A percentile compares a stretch with the other conserved stretches of the same genome.
These are phyloP conservation scores for Neocucurbitaria cava DNA, from an alignment of 2,329 filamentous ascomycete species.

Conservation along the genomic window DNA sequence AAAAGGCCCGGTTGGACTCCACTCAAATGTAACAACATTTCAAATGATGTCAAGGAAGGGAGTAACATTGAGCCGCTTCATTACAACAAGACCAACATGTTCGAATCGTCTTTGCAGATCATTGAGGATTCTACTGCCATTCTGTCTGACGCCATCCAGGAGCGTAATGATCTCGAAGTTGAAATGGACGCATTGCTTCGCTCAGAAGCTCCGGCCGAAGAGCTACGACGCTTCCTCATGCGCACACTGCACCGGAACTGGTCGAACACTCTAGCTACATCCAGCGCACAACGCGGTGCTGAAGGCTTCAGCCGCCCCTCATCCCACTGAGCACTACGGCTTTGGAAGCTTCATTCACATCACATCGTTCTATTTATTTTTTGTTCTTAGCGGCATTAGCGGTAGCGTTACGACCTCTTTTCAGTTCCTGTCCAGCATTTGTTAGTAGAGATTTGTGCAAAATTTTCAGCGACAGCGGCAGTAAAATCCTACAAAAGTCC, in stretches of 20 bases:
- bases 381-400: background rate
- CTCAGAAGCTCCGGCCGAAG: background rate
- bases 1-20: constrained; percentile 16
- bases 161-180: background rate
- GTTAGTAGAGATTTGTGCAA: background rate
- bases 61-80: constrained; percentile 12
- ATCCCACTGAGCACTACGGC: no score
- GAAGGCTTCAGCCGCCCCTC: background rate
- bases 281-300: background rate
- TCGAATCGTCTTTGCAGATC: constrained; percentile 10
- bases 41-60: constrained; percentile 16
- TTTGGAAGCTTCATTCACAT: background rate
- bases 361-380: background rate
- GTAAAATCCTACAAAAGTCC: background rate
- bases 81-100: constrained; percentile 22
- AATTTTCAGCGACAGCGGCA: background rate
- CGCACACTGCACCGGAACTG: background rate
- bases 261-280: background rate
- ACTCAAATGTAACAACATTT: constrained; percentile 31
- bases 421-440: background rate
- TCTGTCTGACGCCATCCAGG: constrained; percentile 4
- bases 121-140: constrained; percentile 10
- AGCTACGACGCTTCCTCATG: background rate
- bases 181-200: background rate
- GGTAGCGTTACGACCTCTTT: background rate